Evolutionary conservation across 2,329 filamentous ascomycete genomes (phyloP).

Genomic region (Colletotrichum liaoningense): DNA sequence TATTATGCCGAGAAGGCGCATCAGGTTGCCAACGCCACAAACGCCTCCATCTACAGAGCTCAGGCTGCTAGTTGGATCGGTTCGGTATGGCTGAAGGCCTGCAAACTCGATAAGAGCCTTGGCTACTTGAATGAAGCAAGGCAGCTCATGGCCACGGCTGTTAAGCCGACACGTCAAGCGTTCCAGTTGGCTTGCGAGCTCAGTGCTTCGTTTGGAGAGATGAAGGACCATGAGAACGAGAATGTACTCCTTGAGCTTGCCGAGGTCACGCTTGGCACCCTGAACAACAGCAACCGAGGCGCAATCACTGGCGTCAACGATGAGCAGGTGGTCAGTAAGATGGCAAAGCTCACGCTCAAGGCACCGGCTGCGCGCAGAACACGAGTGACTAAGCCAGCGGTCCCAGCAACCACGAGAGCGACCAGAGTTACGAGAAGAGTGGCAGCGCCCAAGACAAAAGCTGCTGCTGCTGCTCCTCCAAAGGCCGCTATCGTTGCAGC

Average conservation of each 20-base stretch:
- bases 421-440: constrained; percentile 26
- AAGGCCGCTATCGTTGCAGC: constrained; percentile 30
- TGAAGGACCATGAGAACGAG: constrained; percentile 57
- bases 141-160: constrained; percentile 55
- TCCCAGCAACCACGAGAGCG: constrained; percentile 25
- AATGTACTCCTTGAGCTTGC: constrained; percentile 58
- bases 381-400: constrained; percentile 38
- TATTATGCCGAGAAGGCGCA: constrained; percentile 89
- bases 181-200: constrained; percentile 65
- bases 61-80: constrained; percentile 67
- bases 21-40: constrained; percentile 78
- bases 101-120: constrained; percentile 68
- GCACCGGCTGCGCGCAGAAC: constrained; percentile 20
- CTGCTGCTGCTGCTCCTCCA: constrained; percentile 34
- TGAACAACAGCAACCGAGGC: constrained; percentile 22
- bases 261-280: constrained; percentile 52
- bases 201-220: constrained; percentile 65
- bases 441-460: constrained; percentile 41
- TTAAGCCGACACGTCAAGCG: constrained; percentile 56
- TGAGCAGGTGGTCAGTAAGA: constrained; percentile 50
- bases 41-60: constrained; percentile 68
- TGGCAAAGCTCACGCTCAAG: constrained; percentile 48
- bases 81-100: constrained; percentile 67
- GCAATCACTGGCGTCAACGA: constrained; percentile 17
- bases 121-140: constrained; percentile 66